A percentile compares a stretch with the other conserved stretches of the same genome.
Evolutionary conservation across 495 filamentous ascomycete species (phyloP).

Genomic region (Halenospora varia): DNA sequence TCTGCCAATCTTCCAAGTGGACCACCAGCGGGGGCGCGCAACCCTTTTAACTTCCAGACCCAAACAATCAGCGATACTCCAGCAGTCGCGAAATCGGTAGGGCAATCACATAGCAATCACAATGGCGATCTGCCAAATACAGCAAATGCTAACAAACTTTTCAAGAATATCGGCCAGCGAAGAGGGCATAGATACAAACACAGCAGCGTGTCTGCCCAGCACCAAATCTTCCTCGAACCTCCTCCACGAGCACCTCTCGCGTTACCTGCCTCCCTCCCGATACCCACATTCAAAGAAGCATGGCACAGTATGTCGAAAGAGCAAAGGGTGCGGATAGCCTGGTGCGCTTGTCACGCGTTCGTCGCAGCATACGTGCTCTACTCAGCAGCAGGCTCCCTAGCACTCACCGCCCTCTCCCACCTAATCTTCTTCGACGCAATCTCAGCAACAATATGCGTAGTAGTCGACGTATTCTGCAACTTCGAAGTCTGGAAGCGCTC

Average conservation of each 20-base stretch:
- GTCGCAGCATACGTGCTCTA: constrained; percentile 81
- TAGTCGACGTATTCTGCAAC: constrained; percentile 87
- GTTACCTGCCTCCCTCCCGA: constrained; percentile 86
- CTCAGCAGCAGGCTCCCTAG: constrained; percentile 79
- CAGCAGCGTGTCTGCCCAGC: constrained; percentile 78
- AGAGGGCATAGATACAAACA: constrained; percentile 98
- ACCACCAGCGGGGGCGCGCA: constrained; percentile 26
- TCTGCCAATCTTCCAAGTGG: constrained; percentile 10
- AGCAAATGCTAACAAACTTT: constrained; percentile 7
- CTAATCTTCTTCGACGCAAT: constrained; percentile 93
- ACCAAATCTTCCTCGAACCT: constrained; percentile 97
- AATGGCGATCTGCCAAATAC: neutral
- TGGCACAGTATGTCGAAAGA: constrained; percentile 80
- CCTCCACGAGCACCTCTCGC: constrained; percentile 80
- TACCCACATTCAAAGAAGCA: constrained; percentile 87
- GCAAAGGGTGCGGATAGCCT: constrained; percentile 75
- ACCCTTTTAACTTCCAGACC: constrained; percentile 94
- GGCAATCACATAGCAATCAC: constrained; percentile 2
- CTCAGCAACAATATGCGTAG: constrained; percentile 87
- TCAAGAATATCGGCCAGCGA: constrained; percentile 78
- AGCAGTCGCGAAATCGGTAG: constrained; percentile 68
- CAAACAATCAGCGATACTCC: constrained; percentile 72
- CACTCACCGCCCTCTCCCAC: constrained; percentile 88
- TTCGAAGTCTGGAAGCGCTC: constrained; percentile 97
- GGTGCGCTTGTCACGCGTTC: constrained; percentile 84